Percentiles rank a stretch among this genome's conserved stretches.
Conservation (phyloP, 257 asterid species). For the Orobanche coerulescens region DNA sequence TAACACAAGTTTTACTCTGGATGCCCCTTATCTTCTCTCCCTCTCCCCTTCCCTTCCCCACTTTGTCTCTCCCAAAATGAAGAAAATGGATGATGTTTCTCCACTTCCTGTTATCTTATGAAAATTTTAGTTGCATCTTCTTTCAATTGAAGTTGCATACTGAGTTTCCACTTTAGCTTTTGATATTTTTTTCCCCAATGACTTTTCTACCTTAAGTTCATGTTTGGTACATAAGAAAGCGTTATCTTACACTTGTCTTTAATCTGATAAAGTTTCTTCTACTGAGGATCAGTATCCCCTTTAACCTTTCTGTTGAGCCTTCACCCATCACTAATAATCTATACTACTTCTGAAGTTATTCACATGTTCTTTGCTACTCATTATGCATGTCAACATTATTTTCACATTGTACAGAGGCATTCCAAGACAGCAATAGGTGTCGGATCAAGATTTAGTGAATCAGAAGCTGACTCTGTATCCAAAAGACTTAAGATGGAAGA, state of each 20-base stretch:
- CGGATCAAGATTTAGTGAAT: constrained; percentile 58
- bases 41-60: no score
- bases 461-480: constrained; percentile 51
- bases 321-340: constrained; percentile 2
- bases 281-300: not conserved
- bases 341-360: constrained; percentile 6
- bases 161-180: not conserved
- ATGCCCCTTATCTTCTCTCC: no score
- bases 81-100: not conserved
- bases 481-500: constrained; percentile 62
- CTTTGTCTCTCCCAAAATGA: no score
- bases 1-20: no score
- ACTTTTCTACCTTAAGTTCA: not conserved
- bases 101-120: not conserved
- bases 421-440: constrained; percentile 42
- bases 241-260: not conserved
- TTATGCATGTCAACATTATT: constrained; percentile 12
- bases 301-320: not conserved
- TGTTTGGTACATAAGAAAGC: not conserved
- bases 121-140: not conserved
- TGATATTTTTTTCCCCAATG: not conserved
- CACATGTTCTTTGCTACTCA: constrained; percentile 1
- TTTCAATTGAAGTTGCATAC: constrained; percentile 1
- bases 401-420: constrained; percentile 36
- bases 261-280: not conserved